phyloP scores from a whole-genome alignment of 148 eudicot species.

The Dysphania ambrosioides region DNA sequence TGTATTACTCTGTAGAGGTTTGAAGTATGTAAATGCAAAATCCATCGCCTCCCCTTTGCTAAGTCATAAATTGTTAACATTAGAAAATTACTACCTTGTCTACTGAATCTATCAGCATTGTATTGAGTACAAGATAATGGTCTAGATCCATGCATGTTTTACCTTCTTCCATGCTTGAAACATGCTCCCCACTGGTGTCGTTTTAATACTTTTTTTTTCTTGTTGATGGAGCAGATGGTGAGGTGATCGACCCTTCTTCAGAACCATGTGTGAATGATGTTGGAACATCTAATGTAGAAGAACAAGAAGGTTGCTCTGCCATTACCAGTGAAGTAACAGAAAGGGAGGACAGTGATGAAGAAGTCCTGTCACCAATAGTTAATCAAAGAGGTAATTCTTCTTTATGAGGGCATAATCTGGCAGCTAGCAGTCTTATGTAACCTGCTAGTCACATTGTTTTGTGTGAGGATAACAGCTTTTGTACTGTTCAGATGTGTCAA shows the following conservation, averaged over 20 bases:
- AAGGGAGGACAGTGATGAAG: slow-evolving; percentile 35
- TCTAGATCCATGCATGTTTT: not conserved
- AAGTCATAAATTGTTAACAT: not conserved
- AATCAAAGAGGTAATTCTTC: slow-evolving; percentile 40
- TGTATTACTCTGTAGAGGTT: not conserved
- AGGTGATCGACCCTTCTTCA: slow-evolving; percentile 31
- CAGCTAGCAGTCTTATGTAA: slow-evolving; percentile 8
- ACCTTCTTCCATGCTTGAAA: not conserved
- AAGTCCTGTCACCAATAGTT: slow-evolving; percentile 52
- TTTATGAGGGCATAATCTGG: not conserved
- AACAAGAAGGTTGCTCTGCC: slow-evolving; percentile 31
- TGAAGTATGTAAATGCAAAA: not conserved
- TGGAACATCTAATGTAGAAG: slow-evolving; percentile 18
- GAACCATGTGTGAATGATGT: slow-evolving; percentile 11
- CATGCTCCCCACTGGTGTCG: not conserved
- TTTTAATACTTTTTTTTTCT: slow-evolving; percentile 12
- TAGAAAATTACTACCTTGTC: not conserved
- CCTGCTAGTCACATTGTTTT: not conserved
- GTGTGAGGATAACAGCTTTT: slow-evolving; percentile 4
- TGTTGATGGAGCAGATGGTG: slow-evolving; percentile 37
- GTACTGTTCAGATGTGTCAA: slow-evolving; percentile 43
- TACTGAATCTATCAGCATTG: not conserved
- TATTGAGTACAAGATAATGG: not conserved
- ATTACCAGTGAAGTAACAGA: slow-evolving; percentile 54
- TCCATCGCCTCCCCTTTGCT: not conserved